phyloP scores from a whole-genome alignment of 164 flowering plant species.

The Malania oleifera region DNA sequence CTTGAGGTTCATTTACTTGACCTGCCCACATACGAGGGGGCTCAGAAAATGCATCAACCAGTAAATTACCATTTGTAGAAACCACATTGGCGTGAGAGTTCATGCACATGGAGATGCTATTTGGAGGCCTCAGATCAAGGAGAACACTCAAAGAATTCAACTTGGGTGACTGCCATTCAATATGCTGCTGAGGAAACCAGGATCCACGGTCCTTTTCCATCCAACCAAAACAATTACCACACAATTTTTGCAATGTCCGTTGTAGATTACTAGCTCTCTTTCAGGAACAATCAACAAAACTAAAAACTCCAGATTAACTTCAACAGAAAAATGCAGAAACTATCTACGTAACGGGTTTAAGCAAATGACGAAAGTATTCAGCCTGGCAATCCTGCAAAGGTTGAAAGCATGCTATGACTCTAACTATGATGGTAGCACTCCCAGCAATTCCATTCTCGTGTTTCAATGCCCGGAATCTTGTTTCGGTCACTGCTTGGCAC shows the following conservation, averaged over 20 bases:
- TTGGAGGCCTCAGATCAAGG: conserved; percentile 20
- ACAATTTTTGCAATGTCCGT: conserved; percentile 3
- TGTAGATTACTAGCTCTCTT: conserved; percentile 22
- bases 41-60: conserved; percentile 22
- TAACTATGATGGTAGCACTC: conserved; percentile 74
- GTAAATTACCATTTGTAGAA: conserved; percentile 21
- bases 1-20: conserved; percentile 28
- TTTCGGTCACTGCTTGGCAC: conserved; percentile 92
- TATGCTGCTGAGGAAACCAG: conserved; percentile 37
- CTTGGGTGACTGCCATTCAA: conserved; percentile 38
- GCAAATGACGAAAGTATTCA: conserved; percentile 89
- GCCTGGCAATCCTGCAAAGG: conserved; percentile 94
- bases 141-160: conserved; percentile 22
- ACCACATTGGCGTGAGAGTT: conserved; percentile 23
- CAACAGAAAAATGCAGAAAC: conserved; percentile 15
- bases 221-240: conserved; percentile 39
- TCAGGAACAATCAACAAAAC: conserved; percentile 21
- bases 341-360: conserved; percentile 93
- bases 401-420: conserved; percentile 97
- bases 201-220: conserved; percentile 54
- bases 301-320: conserved; percentile 46
- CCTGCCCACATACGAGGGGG: conserved; percentile 16
- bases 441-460: conserved; percentile 90
- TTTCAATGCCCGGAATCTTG: conserved; percentile 91
- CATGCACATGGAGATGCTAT: conserved; percentile 11